Evolutionary conservation across 768 basidiomycete genomes (phyloP).

Genomic region (Podaxis carcinomalis): DNA sequence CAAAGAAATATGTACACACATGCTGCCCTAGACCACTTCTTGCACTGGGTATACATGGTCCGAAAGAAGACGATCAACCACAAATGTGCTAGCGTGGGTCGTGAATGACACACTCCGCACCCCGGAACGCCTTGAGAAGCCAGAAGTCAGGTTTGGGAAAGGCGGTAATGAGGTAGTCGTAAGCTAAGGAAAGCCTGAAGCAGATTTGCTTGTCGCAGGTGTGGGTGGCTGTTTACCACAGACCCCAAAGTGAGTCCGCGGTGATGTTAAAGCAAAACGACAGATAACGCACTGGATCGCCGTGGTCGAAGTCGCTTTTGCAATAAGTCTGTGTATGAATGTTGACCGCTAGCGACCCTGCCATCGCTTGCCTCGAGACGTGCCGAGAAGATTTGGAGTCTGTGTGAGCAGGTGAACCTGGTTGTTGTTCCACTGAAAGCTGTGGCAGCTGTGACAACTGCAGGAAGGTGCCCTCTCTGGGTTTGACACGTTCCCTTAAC

Average conservation of each 20-base stretch:
- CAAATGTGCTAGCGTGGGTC: neutral
- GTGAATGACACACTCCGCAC: neutral
- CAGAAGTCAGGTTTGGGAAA: neutral
- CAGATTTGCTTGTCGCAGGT: neutral
- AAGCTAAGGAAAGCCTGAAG: neutral
- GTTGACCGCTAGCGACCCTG: slow-evolving; percentile 20
- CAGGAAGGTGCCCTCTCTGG: slow-evolving; percentile 29
- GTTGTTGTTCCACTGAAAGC: slow-evolving; percentile 24
- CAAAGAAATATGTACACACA: neutral
- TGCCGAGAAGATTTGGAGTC: slow-evolving; percentile 13
- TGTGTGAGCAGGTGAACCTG: slow-evolving; percentile 9
- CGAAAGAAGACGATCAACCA: neutral
- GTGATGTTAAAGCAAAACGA: neutral
- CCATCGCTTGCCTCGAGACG: slow-evolving; percentile 9
- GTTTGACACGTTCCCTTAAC: slow-evolving; percentile 35
- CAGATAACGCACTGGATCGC: slow-evolving; percentile 16
- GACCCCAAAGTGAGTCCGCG: neutral
- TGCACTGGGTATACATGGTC: neutral
- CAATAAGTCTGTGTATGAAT: slow-evolving; percentile 31
- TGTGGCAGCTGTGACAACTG: slow-evolving; percentile 23
- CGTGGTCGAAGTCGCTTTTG: slow-evolving; percentile 26
- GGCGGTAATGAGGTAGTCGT: neutral
- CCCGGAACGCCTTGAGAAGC: slow-evolving; percentile 8
- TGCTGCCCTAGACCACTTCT: neutral
- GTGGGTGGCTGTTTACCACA: neutral